phyloP scores from a whole-genome alignment of 192 early-diverging fungal genomes.

The Spizellomyces punctatus region DNA sequence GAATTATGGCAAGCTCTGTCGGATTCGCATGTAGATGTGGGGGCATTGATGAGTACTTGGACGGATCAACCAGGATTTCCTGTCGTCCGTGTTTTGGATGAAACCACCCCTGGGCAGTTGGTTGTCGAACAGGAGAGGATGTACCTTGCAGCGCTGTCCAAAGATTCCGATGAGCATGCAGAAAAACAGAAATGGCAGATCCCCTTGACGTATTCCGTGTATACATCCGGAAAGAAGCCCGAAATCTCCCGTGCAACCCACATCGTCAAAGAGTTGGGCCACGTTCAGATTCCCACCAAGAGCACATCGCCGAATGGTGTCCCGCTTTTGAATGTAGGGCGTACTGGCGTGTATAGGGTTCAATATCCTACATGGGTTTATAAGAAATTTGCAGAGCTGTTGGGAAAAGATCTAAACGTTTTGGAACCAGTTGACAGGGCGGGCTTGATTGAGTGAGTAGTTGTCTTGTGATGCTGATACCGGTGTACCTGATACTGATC shows the following conservation, averaged over 20 bases:
- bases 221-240: not conserved
- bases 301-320: slow-evolving; percentile 4
- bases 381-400: slow-evolving; percentile 1
- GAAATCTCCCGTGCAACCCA: too few species aligned
- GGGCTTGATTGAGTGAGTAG: slow-evolving; percentile 23
- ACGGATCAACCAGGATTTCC: slow-evolving; percentile 44
- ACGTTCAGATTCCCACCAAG: not conserved
- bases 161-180: too few species aligned
- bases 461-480: not conserved
- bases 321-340: slow-evolving; percentile 27
- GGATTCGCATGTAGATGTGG: slow-evolving; percentile 20
- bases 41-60: slow-evolving; percentile 41
- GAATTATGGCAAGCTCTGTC: slow-evolving; percentile 82
- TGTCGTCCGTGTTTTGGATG: slow-evolving; percentile 13
- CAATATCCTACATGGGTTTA: slow-evolving; percentile 14
- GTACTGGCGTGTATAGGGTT: slow-evolving; percentile 35
- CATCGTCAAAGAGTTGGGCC: too few species aligned
- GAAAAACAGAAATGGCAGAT: slow-evolving; percentile 2
- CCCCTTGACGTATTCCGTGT: slow-evolving; percentile 11
- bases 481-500: not conserved
- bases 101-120: not conserved
- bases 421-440: slow-evolving; percentile 30
- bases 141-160: too few species aligned
- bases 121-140: too few species aligned
- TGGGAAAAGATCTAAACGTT: slow-evolving; percentile 7